phyloP scores from a whole-genome alignment of 148 eudicot genomes.

The Vaccinium vitisidaea region DNA sequence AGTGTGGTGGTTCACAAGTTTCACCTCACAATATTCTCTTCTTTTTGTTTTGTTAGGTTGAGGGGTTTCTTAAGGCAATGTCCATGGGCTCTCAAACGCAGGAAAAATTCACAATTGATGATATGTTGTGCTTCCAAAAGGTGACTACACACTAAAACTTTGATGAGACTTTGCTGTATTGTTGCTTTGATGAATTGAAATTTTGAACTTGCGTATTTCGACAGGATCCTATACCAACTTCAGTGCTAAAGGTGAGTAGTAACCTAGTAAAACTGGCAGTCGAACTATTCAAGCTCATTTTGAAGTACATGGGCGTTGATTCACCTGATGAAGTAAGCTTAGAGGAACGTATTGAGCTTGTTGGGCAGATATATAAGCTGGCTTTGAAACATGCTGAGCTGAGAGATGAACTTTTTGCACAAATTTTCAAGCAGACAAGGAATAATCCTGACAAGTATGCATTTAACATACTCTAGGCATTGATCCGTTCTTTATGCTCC shows the following conservation, averaged over 20 bases:
- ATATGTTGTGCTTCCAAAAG: conserved; percentile 96
- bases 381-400: conserved; percentile 91
- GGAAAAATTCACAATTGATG: conserved; percentile 90
- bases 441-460: conserved; percentile 84
- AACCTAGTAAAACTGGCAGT: conserved; percentile 75
- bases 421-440: conserved; percentile 92
- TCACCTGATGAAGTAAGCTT: conserved; percentile 71
- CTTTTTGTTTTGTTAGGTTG: conserved; percentile 50
- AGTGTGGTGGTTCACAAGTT: background rate
- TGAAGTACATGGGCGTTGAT: conserved; percentile 95
- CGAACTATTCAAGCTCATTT: conserved; percentile 72
- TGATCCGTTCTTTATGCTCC: background rate
- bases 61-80: conserved; percentile 80
- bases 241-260: conserved; percentile 72
- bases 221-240: conserved; percentile 97
- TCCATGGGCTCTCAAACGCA: conserved; percentile 54
- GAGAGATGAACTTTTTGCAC: conserved; percentile 91
- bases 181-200: conserved; percentile 6
- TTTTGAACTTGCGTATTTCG: conserved; percentile 20
- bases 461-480: background rate
- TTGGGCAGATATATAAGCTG: conserved; percentile 83
- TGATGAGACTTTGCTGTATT: conserved; percentile 2
- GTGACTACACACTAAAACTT: conserved; percentile 32
- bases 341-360: conserved; percentile 85
- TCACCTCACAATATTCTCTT: background rate